A percentile compares a stretch with the other conserved stretches of the same genome.
These are phyloP conservation scores for Erysimum cheiranthoides DNA, from an alignment of 345 rosid species.

Conservation along the genomic window DNA sequence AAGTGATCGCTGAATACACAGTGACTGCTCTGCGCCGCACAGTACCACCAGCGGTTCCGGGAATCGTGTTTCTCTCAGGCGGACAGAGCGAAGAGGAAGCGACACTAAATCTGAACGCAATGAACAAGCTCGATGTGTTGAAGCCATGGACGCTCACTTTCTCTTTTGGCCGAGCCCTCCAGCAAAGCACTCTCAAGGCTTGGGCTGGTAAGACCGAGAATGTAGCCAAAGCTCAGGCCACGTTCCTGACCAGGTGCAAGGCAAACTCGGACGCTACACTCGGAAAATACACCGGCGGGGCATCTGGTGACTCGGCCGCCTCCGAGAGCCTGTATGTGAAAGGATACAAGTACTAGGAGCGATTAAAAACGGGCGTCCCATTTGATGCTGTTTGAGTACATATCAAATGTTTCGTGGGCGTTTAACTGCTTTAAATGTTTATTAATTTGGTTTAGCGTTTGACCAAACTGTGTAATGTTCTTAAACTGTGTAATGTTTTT, in stretches of 20 bases:
- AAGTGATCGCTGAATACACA: slow-evolving; percentile 75
- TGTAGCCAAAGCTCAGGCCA: slow-evolving; percentile 71
- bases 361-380: background rate
- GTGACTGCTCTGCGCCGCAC: slow-evolving; percentile 81
- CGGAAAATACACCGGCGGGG: slow-evolving; percentile 67
- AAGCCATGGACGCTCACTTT: slow-evolving; percentile 96
- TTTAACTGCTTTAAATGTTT: slow-evolving; percentile 27
- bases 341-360: slow-evolving; percentile 78
- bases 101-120: slow-evolving; percentile 77
- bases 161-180: slow-evolving; percentile 95
- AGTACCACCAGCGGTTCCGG: slow-evolving; percentile 88
- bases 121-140: slow-evolving; percentile 77
- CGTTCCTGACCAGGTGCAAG: slow-evolving; percentile 77
- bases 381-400: slow-evolving; percentile 13
- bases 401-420: slow-evolving; percentile 14
- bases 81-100: slow-evolving; percentile 96
- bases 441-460: slow-evolving; percentile 25
- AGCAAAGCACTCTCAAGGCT: slow-evolving; percentile 89
- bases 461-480: slow-evolving; percentile 4
- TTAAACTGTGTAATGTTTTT: background rate
- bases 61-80: slow-evolving; percentile 84
- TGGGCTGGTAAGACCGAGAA: slow-evolving; percentile 91
- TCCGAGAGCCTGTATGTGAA: slow-evolving; percentile 85
- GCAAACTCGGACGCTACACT: slow-evolving; percentile 87
- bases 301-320: slow-evolving; percentile 60